Base-by-base conservation (phyloP, 1,284 basidiomycete genomes). In the Ustilago bromivora region DNA sequence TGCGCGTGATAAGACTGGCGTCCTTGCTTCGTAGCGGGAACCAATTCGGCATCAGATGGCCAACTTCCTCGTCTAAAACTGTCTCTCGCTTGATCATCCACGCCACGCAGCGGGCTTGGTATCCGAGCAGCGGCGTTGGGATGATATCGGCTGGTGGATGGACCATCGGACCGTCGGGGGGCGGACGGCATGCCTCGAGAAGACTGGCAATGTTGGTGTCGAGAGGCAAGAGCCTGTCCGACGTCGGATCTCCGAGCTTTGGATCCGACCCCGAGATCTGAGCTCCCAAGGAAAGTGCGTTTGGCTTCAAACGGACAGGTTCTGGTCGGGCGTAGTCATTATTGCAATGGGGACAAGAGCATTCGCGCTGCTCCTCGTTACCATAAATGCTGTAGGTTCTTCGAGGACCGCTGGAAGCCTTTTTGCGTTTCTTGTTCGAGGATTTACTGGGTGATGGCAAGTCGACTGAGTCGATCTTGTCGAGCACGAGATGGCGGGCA, bases 61-160 rank as follows among this genome's bases (percentile, higher is more conserved):
- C 56, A 9, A 62, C 58, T 9, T 78, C 76, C 31, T 78, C 71
- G 28, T 74, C 71, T 6, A 67, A 47, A 0, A 61, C 59, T 6
- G 71, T 74, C 49, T 78, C 76, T 11, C 66, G 53, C 41, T 70
- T 66, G 57, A 78, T 64, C 76, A 78, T 74, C 76, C 76, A 78
- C 1, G 71, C 71, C 7, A 78, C 40, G 23, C 76, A 78, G 19
- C 76, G 76, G 4, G 76, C 76, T 43, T 78, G 76, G 47, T 78
- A 78, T 41, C 61, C 58, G 8, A 78, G 38, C 57, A 78, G 55
- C 7, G 67, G 71, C 4, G 76, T 74, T 9, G 63, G 67, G 15
- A 78, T 74, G 40, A 71, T 59, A 51, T 75, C 76, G 12, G 61
- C 19, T 0, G 76, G 71, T 9, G 76, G 76, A 47, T 57, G 65